Base-by-base conservation (phyloP, 768 basidiomycete genomes). In the Lactifluus hygrophoroides region DNA sequence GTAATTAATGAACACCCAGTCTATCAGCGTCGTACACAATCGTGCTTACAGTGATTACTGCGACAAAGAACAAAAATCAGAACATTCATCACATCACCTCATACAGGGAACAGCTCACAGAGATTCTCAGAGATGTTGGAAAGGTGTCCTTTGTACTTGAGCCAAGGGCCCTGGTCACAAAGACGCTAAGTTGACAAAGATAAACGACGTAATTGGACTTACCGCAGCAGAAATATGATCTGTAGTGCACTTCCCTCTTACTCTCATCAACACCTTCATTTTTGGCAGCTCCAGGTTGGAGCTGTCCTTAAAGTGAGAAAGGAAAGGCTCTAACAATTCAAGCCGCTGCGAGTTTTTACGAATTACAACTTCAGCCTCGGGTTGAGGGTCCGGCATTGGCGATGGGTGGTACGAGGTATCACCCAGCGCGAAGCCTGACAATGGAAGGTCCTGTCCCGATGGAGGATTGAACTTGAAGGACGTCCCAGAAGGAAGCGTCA, bases 181-280 rank as follows among this genome's bases (percentile, higher is more conserved):
- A 4, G 49, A 30, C 19, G 16, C 27, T 42, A n/a, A 58, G 37
- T 34, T 14, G 11, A 16, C 13, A 16, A 51, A 17, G 16, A 21
- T 16, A 19, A 55, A 25, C 52, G 21, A 23, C 43, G 10, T 11
- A 37, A 13, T 23, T 14, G 9, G 14, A 13, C 84, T 51, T 65
- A 90, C 89, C 32, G 96, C 96, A 38, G 96, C 96, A 34, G 90
- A 94, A 57, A 98, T 99, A 69, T 98, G 96, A 68, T 99, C 96
- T 17, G 96, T 99, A 13, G 96, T 99, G 71, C 96, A 99, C 74
- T 99, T 98, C n/a, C 96, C 96, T 63, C 90, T 77, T 7, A 98
- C 91, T 30, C 93, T 76, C 80, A 98, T 83, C 50, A 99, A 71
- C 51, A 95, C 90, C 66, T 83, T 90, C 70, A 97, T 74, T 23